Evolutionary conservation across 225 moss, liverwort and hornwort species (phyloP).

Genomic region (Anthoceros angustus): DNA sequence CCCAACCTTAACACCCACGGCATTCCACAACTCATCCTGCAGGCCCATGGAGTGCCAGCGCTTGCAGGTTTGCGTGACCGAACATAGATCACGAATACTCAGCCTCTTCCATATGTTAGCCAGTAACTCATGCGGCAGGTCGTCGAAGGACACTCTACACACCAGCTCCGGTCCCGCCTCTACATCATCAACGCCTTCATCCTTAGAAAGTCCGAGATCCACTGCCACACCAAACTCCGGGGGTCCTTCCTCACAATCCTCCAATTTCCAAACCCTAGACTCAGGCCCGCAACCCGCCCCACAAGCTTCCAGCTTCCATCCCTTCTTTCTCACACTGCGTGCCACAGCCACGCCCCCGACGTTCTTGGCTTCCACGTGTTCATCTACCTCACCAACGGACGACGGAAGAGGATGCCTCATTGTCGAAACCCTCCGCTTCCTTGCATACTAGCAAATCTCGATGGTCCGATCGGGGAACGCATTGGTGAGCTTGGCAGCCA

Average conservation of each 20-base stretch:
- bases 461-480: conserved; percentile 49
- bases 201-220: not conserved
- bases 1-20: conserved; percentile 10
- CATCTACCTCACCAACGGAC: conserved; percentile 7
- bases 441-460: conserved; percentile 29
- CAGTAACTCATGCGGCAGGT: conserved; percentile 35
- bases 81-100: conserved; percentile 27
- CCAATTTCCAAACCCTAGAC: not conserved
- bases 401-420: conserved; percentile 14
- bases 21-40: conserved; percentile 42
- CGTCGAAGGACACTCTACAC: not conserved
- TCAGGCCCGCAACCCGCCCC: conserved; percentile 1
- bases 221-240: not conserved
- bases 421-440: conserved; percentile 19
- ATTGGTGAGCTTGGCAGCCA: conserved; percentile 29
- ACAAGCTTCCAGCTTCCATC: conserved; percentile 17
- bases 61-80: conserved; percentile 31
- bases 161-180: not conserved
- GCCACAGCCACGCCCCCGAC: conserved; percentile 8
- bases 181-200: not conserved
- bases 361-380: not conserved
- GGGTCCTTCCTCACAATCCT: not conserved
- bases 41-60: conserved; percentile 35
- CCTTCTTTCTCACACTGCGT: conserved; percentile 8
- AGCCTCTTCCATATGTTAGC: conserved; percentile 27